phyloP scores from a whole-genome alignment of 306 rosid species.

The Castanea sativa region DNA sequence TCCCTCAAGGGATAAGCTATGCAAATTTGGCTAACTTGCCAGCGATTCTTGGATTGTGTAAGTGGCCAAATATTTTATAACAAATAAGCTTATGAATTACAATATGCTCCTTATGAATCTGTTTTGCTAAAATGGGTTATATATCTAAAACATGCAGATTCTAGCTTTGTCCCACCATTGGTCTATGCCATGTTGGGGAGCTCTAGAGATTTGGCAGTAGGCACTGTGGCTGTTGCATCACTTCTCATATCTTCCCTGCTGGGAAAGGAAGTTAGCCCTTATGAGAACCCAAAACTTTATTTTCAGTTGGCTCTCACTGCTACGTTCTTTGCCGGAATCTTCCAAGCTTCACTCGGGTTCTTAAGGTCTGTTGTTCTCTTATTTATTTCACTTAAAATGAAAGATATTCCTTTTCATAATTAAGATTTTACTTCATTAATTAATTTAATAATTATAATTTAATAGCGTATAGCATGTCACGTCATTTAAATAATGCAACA shows the following conservation, averaged over 20 bases:
- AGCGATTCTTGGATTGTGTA: conserved; percentile 90
- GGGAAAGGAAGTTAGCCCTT: conserved; percentile 41
- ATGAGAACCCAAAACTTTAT: conserved; percentile 60
- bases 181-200: conserved; percentile 62
- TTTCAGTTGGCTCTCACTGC: conserved; percentile 91
- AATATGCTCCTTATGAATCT: neutral
- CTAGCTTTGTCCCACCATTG: conserved; percentile 61
- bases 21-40: conserved; percentile 94
- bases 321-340: conserved; percentile 81
- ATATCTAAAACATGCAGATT: conserved; percentile 35
- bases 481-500: too few species aligned
- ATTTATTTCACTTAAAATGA: neutral
- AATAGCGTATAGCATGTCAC: too few species aligned
- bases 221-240: conserved; percentile 53
- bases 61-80: conserved; percentile 2
- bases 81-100: neutral
- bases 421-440: too few species aligned
- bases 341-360: conserved; percentile 74
- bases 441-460: too few species aligned
- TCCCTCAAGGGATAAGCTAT: conserved; percentile 98
- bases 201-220: conserved; percentile 56
- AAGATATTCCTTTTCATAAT: too few species aligned
- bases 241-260: conserved; percentile 46
- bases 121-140: neutral
- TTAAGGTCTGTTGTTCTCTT: conserved; percentile 47